A percentile compares a stretch with the other conserved stretches of the same genome.
phyloP scores from a whole-genome alignment of 139 green algal genomes.

The Zygnema cylindricum region DNA sequence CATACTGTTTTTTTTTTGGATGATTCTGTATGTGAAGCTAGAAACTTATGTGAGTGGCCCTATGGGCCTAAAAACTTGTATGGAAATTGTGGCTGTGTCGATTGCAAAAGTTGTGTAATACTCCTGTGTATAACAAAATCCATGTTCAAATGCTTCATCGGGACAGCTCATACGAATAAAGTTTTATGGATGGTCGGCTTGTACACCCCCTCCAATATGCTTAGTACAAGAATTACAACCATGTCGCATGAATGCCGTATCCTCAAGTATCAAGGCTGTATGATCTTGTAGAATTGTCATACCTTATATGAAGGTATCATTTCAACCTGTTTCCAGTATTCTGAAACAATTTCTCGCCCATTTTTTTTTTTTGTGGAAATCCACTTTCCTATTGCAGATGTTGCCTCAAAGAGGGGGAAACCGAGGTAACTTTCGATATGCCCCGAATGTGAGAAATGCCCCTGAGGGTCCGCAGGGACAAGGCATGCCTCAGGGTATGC shows the following conservation, averaged over 20 bases:
- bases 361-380: slow-evolving; percentile 11
- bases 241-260: not conserved
- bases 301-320: not conserved
- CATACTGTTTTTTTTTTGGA: not conserved
- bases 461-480: not conserved
- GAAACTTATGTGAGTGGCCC: not conserved
- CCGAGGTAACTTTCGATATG: slow-evolving; percentile 28
- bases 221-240: too few relatives aligned
- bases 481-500: not conserved
- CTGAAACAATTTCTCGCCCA: not conserved
- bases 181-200: too few relatives aligned
- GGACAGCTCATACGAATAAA: too few relatives aligned
- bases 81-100: too few relatives aligned
- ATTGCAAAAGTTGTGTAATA: too few relatives aligned
- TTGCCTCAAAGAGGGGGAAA: too few relatives aligned
- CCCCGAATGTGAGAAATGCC: slow-evolving; percentile 19
- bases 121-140: too few relatives aligned
- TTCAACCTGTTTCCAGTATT: slow-evolving; percentile 19
- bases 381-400: slow-evolving; percentile 27
- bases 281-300: not conserved
- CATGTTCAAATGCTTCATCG: too few relatives aligned
- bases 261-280: not conserved
- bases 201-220: too few relatives aligned
- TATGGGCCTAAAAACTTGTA: not conserved
- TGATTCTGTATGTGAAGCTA: not conserved